phyloP scores from a whole-genome alignment of 2,329 filamentous ascomycete genomes.

The Diplodia corticola region DNA sequence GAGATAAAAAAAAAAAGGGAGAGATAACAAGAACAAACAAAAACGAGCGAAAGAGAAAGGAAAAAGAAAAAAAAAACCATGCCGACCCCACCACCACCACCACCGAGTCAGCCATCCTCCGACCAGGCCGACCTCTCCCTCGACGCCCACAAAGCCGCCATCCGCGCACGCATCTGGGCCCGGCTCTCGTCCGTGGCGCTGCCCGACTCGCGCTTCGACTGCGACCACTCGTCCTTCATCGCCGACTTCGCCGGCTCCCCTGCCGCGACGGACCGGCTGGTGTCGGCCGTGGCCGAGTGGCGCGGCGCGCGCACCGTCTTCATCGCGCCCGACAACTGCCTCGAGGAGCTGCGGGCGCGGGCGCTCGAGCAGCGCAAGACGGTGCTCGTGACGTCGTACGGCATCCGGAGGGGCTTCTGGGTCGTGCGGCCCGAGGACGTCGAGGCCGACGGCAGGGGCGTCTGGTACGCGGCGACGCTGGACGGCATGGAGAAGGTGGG shows the following conservation, averaged over 20 bases:
- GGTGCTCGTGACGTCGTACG: slow-evolving; percentile 46
- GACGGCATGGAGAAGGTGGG: slow-evolving; percentile 50
- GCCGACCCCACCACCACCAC: not conserved
- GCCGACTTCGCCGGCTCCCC: slow-evolving; percentile 45
- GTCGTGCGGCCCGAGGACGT: slow-evolving; percentile 39
- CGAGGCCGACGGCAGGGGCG: slow-evolving; percentile 31
- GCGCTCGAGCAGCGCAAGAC: slow-evolving; percentile 45
- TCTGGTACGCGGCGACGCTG: slow-evolving; percentile 41
- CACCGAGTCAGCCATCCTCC: not conserved
- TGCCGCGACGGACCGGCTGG: slow-evolving; percentile 36
- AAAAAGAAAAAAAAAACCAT: not conserved
- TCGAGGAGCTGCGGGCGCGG: slow-evolving; percentile 43
- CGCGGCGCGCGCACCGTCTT: slow-evolving; percentile 37
- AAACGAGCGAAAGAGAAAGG: not conserved
- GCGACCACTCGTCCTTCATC: slow-evolving; percentile 47
- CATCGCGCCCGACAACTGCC: slow-evolving; percentile 47
- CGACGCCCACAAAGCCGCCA: slow-evolving; percentile 22
- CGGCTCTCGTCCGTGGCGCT: slow-evolving; percentile 42
- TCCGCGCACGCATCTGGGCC: slow-evolving; percentile 38
- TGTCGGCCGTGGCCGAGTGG: slow-evolving; percentile 36
- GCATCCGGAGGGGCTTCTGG: slow-evolving; percentile 45
- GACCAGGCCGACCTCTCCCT: not conserved
- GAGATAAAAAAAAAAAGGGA: too few relatives aligned
- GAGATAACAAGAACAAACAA: too few relatives aligned
- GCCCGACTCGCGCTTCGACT: slow-evolving; percentile 48